phyloP scores from a whole-genome alignment of 1,139 yeast species.

The Fermentozyma sake region DNA sequence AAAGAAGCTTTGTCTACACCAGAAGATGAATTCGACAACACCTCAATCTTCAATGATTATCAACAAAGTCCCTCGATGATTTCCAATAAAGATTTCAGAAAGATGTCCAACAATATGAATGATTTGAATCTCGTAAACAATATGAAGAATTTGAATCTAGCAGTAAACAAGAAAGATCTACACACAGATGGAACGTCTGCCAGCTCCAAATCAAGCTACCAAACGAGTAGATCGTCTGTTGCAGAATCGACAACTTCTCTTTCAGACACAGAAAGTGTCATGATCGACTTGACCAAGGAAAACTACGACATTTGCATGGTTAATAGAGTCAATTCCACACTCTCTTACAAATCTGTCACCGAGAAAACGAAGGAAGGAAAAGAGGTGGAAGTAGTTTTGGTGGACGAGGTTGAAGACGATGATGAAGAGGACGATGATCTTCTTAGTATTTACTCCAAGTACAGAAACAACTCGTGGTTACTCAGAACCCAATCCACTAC shows the following conservation, averaged over 20 bases:
- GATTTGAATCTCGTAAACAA: slow-evolving; percentile 1
- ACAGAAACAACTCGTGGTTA: slow-evolving; percentile 28
- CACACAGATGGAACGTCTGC: slow-evolving; percentile 6
- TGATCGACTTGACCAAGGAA: slow-evolving; percentile 43
- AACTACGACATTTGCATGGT: slow-evolving; percentile 34
- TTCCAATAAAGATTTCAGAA: slow-evolving; percentile 1
- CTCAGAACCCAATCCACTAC: slow-evolving; percentile 12
- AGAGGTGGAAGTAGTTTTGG: slow-evolving; percentile 42
- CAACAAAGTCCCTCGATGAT: slow-evolving; percentile 1
- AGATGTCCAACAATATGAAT: slow-evolving; percentile 1
- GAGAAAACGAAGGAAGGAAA: slow-evolving; percentile 39
- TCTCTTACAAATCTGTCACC: slow-evolving; percentile 36
- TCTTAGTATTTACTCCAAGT: slow-evolving; percentile 42
- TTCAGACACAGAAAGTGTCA: slow-evolving; percentile 34
- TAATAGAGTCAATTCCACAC: slow-evolving; percentile 30
- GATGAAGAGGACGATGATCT: slow-evolving; percentile 33
- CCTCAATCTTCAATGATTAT: slow-evolving; percentile 9
- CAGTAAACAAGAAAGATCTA: slow-evolving; percentile 1
- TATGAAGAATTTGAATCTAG: neutral
- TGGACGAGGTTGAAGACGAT: slow-evolving; percentile 33
- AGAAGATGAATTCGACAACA: slow-evolving; percentile 2
- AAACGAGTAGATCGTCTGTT: slow-evolving; percentile 25
- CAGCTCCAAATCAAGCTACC: slow-evolving; percentile 25
- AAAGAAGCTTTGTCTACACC: slow-evolving; percentile 27
- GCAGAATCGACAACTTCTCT: slow-evolving; percentile 14